A percentile compares a stretch with the other conserved stretches of the same genome.
These are phyloP conservation scores for Penicillium soppii DNA, from an alignment of 495 filamentous ascomycete genomes.

Conservation along the genomic window DNA sequence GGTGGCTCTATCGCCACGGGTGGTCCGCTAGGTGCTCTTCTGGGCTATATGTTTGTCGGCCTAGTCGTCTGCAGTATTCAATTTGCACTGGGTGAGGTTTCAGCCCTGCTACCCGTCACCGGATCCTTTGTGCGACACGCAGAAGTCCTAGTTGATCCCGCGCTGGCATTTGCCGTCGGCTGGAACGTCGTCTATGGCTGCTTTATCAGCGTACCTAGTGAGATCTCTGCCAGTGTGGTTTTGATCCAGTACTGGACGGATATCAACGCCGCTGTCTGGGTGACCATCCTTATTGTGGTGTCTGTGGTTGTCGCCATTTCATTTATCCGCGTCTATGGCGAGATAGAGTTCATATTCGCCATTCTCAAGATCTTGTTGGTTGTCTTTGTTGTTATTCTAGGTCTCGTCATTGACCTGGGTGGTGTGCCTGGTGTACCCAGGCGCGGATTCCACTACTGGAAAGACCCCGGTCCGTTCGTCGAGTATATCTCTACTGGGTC, in stretches of 20 bases:
- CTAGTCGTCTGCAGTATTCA: conserved; percentile 41
- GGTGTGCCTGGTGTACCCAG: conserved; percentile 34
- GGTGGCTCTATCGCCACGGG: conserved; percentile 56
- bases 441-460: conserved; percentile 51
- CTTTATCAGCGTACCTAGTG: conserved; percentile 64
- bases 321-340: conserved; percentile 48
- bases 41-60: conserved; percentile 47
- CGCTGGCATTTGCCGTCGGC: conserved; percentile 61
- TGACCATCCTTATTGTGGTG: conserved; percentile 54
- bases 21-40: conserved; percentile 60
- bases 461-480: conserved; percentile 50
- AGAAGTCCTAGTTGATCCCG: conserved; percentile 50
- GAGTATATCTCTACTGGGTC: conserved; percentile 42
- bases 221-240: conserved; percentile 61
- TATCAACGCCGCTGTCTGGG: conserved; percentile 52
- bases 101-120: conserved; percentile 42
- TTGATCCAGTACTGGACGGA: conserved; percentile 61
- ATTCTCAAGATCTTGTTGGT: conserved; percentile 50
- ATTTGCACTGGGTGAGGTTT: conserved; percentile 42
- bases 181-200: conserved; percentile 51
- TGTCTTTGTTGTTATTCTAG: conserved; percentile 51
- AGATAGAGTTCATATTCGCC: conserved; percentile 44
- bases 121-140: conserved; percentile 54
- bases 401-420: conserved; percentile 43
- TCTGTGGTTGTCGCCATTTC: conserved; percentile 53